A percentile compares a stretch with the other conserved stretches of the same genome.
Evolutionary conservation across 371 early-diverging fungal genomes (phyloP).

Genomic region (Entomophthora muscae): DNA sequence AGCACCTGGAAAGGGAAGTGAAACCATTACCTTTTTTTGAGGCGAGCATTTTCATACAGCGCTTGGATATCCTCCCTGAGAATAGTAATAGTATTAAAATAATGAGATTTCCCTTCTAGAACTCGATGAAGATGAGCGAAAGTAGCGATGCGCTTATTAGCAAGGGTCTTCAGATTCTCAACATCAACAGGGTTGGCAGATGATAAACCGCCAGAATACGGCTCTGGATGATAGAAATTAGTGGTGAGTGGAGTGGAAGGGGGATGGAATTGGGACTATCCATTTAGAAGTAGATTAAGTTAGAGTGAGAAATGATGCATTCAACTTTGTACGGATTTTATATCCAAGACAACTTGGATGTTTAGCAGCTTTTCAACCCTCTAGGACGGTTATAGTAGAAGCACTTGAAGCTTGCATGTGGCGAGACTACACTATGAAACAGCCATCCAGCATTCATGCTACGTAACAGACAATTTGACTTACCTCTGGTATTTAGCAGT

Average conservation of each 20-base stretch:
- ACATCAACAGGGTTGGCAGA: conserved; percentile 1
- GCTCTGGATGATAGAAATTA: conserved; percentile 3
- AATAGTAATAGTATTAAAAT: conserved; percentile 8
- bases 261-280: not conserved
- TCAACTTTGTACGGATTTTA: no score
- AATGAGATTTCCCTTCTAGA: conserved; percentile 9
- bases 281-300: no score
- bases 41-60: conserved; percentile 1
- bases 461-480: no score
- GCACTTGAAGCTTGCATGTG: no score
- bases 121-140: conserved; percentile 8
- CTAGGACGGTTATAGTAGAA: no score
- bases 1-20: no score
- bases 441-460: no score
- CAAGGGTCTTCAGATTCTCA: not conserved
- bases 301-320: no score
- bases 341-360: no score
- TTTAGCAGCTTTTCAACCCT: no score
- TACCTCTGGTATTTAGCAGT: no score
- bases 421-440: no score
- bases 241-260: conserved; percentile 8
- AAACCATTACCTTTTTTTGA: conserved; percentile 8
- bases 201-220: not conserved
- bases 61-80: not conserved
- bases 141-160: conserved; percentile 7